phyloP scores from a whole-genome alignment of 73 alveolate genomes.

The Diophrys appendiculata region DNA sequence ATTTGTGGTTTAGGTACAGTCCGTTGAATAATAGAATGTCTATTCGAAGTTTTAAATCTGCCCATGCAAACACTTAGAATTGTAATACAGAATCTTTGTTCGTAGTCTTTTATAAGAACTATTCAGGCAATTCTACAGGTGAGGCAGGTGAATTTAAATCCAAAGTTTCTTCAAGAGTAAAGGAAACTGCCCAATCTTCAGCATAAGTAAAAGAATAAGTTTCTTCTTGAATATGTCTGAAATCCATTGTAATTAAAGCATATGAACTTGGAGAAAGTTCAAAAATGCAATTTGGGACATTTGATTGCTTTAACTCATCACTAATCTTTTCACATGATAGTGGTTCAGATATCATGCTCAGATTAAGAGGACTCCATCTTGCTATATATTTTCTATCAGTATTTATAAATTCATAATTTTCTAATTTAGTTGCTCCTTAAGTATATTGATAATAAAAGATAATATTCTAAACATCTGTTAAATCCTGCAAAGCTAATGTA shows the following conservation, averaged over 20 bases:
- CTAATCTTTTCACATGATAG: neutral
- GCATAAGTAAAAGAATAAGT: constrained; percentile 65
- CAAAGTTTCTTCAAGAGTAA: constrained; percentile 49
- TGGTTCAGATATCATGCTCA: constrained; percentile 15
- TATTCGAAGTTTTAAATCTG: constrained; percentile 49
- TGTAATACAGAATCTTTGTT: constrained; percentile 64
- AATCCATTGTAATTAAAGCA: constrained; percentile 79
- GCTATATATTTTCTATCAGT: constrained; percentile 30
- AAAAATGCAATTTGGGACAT: constrained; percentile 59
- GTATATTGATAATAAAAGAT: neutral
- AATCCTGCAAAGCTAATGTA: neutral
- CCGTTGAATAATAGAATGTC: constrained; percentile 78
- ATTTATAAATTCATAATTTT: constrained; percentile 3
- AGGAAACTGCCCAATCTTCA: constrained; percentile 66
- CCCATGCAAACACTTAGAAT: constrained; percentile 70
- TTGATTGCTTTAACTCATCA: neutral
- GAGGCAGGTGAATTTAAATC: constrained; percentile 44
- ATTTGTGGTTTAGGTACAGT: constrained; percentile 60
- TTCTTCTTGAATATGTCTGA: constrained; percentile 67
- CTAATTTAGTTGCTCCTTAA: neutral
- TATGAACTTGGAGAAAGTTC: constrained; percentile 60
- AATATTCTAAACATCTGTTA: constrained; percentile 19
- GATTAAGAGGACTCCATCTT: constrained; percentile 48
- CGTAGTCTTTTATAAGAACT: constrained; percentile 53
- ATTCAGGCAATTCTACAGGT: constrained; percentile 81